A percentile compares a stretch with the other conserved stretches of the same genome.
Evolutionary conservation across 2,329 filamentous ascomycete species (phyloP).

Genomic region (Aspergillus brasiliensis): DNA sequence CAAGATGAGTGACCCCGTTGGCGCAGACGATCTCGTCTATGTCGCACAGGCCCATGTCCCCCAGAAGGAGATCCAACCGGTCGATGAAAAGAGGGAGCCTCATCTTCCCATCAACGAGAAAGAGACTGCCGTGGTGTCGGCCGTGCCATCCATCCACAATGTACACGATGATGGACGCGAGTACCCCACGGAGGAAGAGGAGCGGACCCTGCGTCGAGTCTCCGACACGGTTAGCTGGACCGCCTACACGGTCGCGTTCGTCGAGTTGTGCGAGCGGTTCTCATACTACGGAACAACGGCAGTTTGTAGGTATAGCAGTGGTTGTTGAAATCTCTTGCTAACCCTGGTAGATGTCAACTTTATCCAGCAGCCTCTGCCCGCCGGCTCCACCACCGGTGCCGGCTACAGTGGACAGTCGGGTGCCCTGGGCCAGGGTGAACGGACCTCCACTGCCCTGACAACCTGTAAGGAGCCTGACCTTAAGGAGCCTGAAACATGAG

Average conservation of each 20-base stretch:
- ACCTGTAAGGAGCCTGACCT: slow-evolving; percentile 44
- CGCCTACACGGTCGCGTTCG: slow-evolving; percentile 70
- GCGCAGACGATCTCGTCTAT: slow-evolving; percentile 5
- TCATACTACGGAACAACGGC: slow-evolving; percentile 74
- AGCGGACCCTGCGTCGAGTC: slow-evolving; percentile 39
- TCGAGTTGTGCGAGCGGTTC: slow-evolving; percentile 76
- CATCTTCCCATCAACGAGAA: slow-evolving; percentile 6
- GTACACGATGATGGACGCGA: slow-evolving; percentile 18
- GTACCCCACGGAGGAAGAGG: slow-evolving; percentile 37
- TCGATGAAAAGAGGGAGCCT: slow-evolving; percentile 8
- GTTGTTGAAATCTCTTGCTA: slow-evolving; percentile 3
- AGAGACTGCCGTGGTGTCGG: slow-evolving; percentile 6
- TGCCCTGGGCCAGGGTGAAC: slow-evolving; percentile 62
- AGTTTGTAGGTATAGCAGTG: slow-evolving; percentile 55
- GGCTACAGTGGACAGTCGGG: slow-evolving; percentile 42
- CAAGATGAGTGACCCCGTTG: slow-evolving; percentile 15
- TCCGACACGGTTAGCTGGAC: slow-evolving; percentile 58
- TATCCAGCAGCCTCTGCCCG: slow-evolving; percentile 59
- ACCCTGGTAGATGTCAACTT: slow-evolving; percentile 60
- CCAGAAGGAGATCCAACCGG: not conserved
- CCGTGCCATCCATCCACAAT: not conserved
- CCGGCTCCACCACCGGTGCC: slow-evolving; percentile 57
- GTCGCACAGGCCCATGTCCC: slow-evolving; percentile 12
- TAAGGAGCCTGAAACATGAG: not conserved
- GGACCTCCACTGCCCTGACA: slow-evolving; percentile 56